These are phyloP conservation scores for Cladosporium sp. DNA, from an alignment of 2,329 filamentous ascomycete species.

Conservation along the genomic window DNA sequence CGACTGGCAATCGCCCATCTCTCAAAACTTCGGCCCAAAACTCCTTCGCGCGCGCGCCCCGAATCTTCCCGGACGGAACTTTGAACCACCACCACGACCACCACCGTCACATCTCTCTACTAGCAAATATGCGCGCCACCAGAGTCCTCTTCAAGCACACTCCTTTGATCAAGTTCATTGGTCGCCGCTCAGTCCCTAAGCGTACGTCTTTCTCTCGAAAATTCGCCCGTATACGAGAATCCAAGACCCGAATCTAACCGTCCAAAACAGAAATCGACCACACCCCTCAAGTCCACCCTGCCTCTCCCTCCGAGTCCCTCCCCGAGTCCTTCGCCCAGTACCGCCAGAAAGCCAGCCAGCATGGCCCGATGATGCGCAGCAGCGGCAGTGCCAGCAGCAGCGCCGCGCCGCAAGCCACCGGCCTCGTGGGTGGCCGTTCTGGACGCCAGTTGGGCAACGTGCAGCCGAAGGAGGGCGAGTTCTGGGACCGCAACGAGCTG, in stretches of 20 bases:
- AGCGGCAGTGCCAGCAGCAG: slow-evolving; percentile 10
- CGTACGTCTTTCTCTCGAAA: slow-evolving; percentile 31
- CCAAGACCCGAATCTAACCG: slow-evolving; percentile 10
- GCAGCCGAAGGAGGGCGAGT: slow-evolving; percentile 64
- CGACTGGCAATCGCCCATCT: background rate
- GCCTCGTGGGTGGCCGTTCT: slow-evolving; percentile 54
- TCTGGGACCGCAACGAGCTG: slow-evolving; percentile 85
- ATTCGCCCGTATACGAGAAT: background rate
- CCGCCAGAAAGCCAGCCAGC: slow-evolving; percentile 72
- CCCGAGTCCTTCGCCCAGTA: slow-evolving; percentile 70
- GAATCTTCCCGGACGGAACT: background rate
- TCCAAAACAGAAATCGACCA: slow-evolving; percentile 62
- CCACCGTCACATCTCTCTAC: background rate
- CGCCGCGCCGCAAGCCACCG: slow-evolving; percentile 22
- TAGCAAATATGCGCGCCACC: slow-evolving; percentile 41
- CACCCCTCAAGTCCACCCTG: slow-evolving; percentile 67
- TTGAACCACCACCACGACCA: background rate
- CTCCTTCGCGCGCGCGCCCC: background rate
- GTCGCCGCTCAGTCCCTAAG: slow-evolving; percentile 43
- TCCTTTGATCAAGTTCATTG: slow-evolving; percentile 49
- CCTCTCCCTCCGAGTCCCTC: slow-evolving; percentile 60
- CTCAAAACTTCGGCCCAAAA: background rate
- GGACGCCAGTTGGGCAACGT: slow-evolving; percentile 71
- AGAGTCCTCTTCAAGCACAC: slow-evolving; percentile 43
- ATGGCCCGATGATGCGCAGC: slow-evolving; percentile 51